Evolutionary conservation across 2,329 filamentous ascomycete genomes (phyloP).

Genomic region (Fusarium coicis): DNA sequence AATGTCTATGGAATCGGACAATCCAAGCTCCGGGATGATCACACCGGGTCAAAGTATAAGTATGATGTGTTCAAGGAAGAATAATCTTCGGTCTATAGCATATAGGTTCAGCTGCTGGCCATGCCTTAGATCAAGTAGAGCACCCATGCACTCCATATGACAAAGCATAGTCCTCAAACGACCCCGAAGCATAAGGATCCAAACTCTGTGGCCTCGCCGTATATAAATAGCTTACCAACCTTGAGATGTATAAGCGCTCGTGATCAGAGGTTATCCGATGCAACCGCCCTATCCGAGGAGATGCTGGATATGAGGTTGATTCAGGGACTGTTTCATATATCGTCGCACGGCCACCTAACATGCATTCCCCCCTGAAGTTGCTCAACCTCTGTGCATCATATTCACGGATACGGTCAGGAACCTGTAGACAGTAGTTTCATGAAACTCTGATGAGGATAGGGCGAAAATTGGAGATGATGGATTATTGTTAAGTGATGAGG

Average conservation of each 20-base stretch:
- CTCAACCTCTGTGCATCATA: background rate
- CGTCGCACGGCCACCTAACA: background rate
- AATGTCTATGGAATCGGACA: conserved; percentile 72
- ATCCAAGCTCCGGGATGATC: conserved; percentile 65
- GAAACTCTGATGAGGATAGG: background rate
- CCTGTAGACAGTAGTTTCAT: background rate
- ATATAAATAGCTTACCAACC: no score
- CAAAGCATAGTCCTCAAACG: background rate
- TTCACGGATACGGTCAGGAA: background rate
- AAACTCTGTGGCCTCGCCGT: background rate
- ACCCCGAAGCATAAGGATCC: background rate
- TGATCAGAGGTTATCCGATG: background rate
- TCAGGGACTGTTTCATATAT: background rate
- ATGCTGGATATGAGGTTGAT: background rate
- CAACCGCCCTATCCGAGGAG: background rate
- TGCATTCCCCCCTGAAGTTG: no score
- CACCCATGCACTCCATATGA: background rate
- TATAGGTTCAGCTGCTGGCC: background rate
- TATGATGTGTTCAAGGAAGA: conserved; percentile 71
- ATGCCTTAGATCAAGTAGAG: background rate
- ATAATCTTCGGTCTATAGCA: background rate
- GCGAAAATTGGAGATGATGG: background rate
- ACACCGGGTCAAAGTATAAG: conserved; percentile 68
- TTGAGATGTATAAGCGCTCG: background rate
- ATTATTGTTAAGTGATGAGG: background rate